These are phyloP conservation scores for Stygiomarasmius scandens DNA, from an alignment of 1,284 basidiomycete species.

Conservation along the genomic window DNA sequence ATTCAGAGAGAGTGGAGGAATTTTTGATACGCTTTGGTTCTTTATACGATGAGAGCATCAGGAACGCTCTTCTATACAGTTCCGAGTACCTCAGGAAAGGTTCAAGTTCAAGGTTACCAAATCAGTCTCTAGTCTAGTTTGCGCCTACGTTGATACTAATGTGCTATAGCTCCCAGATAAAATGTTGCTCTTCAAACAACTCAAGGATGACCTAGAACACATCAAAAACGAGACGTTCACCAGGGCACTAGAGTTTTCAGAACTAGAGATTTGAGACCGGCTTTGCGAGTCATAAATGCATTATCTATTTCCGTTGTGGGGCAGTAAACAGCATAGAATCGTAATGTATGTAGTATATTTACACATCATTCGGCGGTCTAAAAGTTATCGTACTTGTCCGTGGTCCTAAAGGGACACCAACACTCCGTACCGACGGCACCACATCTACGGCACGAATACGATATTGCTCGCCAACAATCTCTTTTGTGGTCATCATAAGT, in stretches of 20 bases:
- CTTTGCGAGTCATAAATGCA: no score
- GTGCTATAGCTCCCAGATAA: slow-evolving; percentile 37
- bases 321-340: background rate
- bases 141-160: background rate
- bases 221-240: slow-evolving; percentile 20
- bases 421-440: slow-evolving; percentile 14
- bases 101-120: slow-evolving; percentile 65
- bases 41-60: no score
- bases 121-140: slow-evolving; percentile 35
- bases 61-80: slow-evolving; percentile 70
- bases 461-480: slow-evolving; percentile 81
- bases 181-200: slow-evolving; percentile 35
- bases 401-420: slow-evolving; percentile 21
- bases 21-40: no score
- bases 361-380: slow-evolving; percentile 11
- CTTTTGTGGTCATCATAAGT: slow-evolving; percentile 77
- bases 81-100: slow-evolving; percentile 70
- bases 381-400: slow-evolving; percentile 23
- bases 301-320: background rate
- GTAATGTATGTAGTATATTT: background rate
- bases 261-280: background rate
- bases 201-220: slow-evolving; percentile 28
- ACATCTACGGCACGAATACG: slow-evolving; percentile 70
- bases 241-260: background rate
- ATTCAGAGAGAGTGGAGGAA: no score